Conservation (phyloP, 352 stramenopile genomes). For the Lagenidium giganteum region DNA sequence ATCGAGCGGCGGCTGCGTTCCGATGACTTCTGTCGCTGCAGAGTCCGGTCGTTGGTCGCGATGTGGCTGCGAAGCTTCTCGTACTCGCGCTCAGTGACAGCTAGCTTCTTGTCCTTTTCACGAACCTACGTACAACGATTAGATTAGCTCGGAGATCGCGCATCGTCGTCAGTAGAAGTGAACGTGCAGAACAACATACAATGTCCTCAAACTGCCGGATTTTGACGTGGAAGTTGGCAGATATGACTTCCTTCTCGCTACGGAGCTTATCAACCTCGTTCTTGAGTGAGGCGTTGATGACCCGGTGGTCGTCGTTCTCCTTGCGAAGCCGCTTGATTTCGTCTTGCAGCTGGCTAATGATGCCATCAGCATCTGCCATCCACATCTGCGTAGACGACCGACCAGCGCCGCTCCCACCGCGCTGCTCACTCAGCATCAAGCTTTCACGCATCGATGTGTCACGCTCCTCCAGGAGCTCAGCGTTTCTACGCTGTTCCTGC, state of each 20-base stretch:
- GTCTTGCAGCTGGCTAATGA: slow-evolving; percentile 75
- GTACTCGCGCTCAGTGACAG: slow-evolving; percentile 60
- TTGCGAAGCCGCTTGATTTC: slow-evolving; percentile 65
- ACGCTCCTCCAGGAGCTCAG: slow-evolving; percentile 47
- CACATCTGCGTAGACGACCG: slow-evolving; percentile 70
- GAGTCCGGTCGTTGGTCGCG: slow-evolving; percentile 23
- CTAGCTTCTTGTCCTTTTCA: slow-evolving; percentile 85
- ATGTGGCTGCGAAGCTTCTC: slow-evolving; percentile 62
- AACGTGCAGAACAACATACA: slow-evolving; percentile 12
- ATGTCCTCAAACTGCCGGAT: slow-evolving; percentile 71
- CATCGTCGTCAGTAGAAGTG: background rate
- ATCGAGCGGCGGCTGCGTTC: slow-evolving; percentile 46
- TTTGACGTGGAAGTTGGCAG: slow-evolving; percentile 80
- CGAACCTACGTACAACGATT: slow-evolving; percentile 30
- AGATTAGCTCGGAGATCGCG: background rate
- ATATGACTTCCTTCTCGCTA: slow-evolving; percentile 69
- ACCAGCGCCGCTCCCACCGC: slow-evolving; percentile 5
- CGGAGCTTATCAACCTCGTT: slow-evolving; percentile 70
- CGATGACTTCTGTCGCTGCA: slow-evolving; percentile 24
- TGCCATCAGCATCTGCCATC: slow-evolving; percentile 83
- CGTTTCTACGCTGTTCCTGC: slow-evolving; percentile 77
- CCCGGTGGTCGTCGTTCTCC: slow-evolving; percentile 70
- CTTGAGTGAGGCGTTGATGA: slow-evolving; percentile 36
- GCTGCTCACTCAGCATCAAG: slow-evolving; percentile 26
- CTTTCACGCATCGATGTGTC: too few relatives aligned